These are phyloP conservation scores for Straminergon stramineum DNA, from an alignment of 225 moss, liverwort and hornwort genomes.

Conservation along the genomic window DNA sequence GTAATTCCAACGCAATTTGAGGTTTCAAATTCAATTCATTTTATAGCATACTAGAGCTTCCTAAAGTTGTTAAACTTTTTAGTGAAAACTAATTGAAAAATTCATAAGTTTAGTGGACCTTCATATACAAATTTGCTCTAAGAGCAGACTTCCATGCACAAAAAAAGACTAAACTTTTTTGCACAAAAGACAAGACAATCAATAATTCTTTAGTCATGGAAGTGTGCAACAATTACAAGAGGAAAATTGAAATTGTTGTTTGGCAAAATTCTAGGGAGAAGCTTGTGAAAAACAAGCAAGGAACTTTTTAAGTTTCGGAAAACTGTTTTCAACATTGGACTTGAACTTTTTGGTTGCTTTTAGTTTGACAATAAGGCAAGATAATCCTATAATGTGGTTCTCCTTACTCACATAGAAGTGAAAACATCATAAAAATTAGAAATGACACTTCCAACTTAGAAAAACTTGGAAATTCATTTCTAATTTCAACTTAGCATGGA, in stretches of 20 bases:
- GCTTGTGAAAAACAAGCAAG: neutral
- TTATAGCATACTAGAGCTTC: too few species aligned
- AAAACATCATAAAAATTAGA: neutral
- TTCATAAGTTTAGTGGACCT: too few species aligned
- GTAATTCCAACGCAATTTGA: too few species aligned
- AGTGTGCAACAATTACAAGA: neutral
- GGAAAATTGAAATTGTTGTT: neutral
- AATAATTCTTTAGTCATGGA: neutral
- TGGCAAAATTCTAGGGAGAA: neutral
- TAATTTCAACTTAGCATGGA: accelerated
- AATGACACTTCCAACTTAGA: neutral
- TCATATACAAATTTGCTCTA: neutral
- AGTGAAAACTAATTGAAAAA: too few species aligned
- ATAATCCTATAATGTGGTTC: neutral
- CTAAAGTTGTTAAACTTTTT: too few species aligned
- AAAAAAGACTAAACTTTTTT: accelerated
- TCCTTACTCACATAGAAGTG: accelerated
- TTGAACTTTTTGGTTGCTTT: neutral
- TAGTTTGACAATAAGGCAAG: neutral
- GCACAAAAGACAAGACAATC: neutral
- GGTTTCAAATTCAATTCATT: too few species aligned
- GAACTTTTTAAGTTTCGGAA: accelerated
- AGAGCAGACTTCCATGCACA: neutral
- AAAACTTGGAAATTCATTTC: neutral
- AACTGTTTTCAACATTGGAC: neutral